Evolutionary conservation across 1,139 yeast species (phyloP).

Genomic region (Maudiozyma humilis): DNA sequence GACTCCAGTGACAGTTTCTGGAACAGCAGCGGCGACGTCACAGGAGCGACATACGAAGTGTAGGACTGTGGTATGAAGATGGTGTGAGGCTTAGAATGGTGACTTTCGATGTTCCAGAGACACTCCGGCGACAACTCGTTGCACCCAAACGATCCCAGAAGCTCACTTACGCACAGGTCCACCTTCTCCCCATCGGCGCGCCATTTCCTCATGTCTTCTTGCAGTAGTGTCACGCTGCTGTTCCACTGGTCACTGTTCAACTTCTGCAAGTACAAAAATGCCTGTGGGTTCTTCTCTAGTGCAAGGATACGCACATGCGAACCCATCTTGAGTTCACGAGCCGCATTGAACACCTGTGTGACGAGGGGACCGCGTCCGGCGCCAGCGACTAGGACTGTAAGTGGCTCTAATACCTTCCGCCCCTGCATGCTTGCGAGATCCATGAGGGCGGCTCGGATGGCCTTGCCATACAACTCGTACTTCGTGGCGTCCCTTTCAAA

Average conservation of each 20-base stretch:
- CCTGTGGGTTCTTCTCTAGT: conserved; percentile 65
- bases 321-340: conserved; percentile 28
- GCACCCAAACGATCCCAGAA: conserved; percentile 86
- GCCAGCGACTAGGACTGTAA: conserved; percentile 57
- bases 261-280: conserved; percentile 41
- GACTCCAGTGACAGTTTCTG: conserved; percentile 27
- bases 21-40: conserved; percentile 46
- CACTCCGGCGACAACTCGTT: conserved; percentile 87
- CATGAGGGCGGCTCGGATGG: conserved; percentile 52
- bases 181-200: conserved; percentile 32
- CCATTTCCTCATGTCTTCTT: conserved; percentile 52
- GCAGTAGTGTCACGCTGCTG: conserved; percentile 40
- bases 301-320: conserved; percentile 39
- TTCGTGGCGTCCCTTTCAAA: conserved; percentile 66
- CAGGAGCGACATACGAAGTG: conserved; percentile 56
- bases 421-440: conserved; percentile 26
- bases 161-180: conserved; percentile 66
- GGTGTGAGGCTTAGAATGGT: conserved; percentile 29
- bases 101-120: conserved; percentile 33
- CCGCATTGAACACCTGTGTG: conserved; percentile 42
- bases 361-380: conserved; percentile 84
- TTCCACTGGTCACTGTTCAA: conserved; percentile 42
- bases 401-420: conserved; percentile 3
- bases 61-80: conserved; percentile 59
- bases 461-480: conserved; percentile 58